Evolutionary conservation across 352 stramenopile genomes (phyloP).

Genomic region (Halophytophthora batemanensis): DNA sequence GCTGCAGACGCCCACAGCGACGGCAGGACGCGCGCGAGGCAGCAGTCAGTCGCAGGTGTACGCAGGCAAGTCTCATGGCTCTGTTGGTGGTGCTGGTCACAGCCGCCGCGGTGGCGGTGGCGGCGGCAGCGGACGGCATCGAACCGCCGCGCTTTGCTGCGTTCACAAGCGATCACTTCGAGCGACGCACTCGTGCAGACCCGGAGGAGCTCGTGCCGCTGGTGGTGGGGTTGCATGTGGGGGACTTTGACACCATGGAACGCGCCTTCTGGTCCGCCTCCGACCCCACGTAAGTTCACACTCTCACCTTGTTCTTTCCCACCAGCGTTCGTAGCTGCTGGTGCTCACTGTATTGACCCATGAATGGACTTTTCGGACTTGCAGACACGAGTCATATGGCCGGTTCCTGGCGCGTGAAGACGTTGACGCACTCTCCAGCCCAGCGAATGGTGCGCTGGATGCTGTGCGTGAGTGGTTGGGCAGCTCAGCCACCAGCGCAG

Average conservation of each 20-base stretch:
- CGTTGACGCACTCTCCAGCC: constrained; percentile 38
- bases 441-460: constrained; percentile 38
- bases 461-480: constrained; percentile 49
- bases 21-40: too few species aligned
- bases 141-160: constrained; percentile 14
- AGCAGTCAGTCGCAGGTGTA: too few species aligned
- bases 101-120: too few species aligned
- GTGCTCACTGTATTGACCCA: not conserved
- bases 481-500: constrained; percentile 12
- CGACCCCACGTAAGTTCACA: constrained; percentile 43
- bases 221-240: constrained; percentile 43
- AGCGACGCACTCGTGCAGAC: constrained; percentile 21
- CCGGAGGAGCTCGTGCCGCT: constrained; percentile 47
- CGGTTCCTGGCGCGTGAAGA: constrained; percentile 42
- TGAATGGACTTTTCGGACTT: not conserved
- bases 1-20: too few species aligned
- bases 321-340: not conserved
- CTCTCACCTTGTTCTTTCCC: not conserved
- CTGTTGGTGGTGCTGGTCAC: too few species aligned
- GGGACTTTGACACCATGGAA: constrained; percentile 54
- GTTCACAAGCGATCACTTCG: constrained; percentile 38
- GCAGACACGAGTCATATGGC: constrained; percentile 51
- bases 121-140: not conserved
- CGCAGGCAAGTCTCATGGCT: too few species aligned
- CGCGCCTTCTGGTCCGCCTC: constrained; percentile 48